phyloP scores from a whole-genome alignment of 768 basidiomycete species.

The Mycena latifolia region DNA sequence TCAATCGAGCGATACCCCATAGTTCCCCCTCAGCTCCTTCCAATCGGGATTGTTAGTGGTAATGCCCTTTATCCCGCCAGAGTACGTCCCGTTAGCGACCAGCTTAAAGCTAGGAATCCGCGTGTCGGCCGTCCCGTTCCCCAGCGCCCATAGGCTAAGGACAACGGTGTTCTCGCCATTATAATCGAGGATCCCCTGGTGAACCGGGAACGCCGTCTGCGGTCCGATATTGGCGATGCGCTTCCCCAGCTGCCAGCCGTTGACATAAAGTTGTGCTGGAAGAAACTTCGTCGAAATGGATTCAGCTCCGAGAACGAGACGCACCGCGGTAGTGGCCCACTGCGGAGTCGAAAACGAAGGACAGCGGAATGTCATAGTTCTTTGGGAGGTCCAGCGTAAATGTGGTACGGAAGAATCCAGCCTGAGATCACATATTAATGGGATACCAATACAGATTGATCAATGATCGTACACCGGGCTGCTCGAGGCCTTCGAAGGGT shows the following conservation, averaged over 20 bases:
- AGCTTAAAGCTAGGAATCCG: conserved; percentile 32
- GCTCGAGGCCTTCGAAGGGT: conserved; percentile 55
- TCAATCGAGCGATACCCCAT: conserved; percentile 16
- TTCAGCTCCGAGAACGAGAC: background rate
- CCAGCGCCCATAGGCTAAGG: conserved; percentile 33
- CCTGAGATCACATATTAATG: background rate
- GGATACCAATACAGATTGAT: background rate
- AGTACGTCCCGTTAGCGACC: conserved; percentile 29
- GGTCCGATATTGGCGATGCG: conserved; percentile 56
- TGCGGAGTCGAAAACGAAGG: conserved; percentile 62
- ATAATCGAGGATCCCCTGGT: conserved; percentile 28
- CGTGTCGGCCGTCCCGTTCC: conserved; percentile 24
- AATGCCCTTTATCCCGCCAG: conserved; percentile 14
- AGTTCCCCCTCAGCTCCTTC: conserved; percentile 26
- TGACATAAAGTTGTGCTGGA: conserved; percentile 58
- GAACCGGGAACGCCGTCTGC: conserved; percentile 36
- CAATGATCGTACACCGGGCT: conserved; percentile 51
- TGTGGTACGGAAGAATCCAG: conserved; percentile 71
- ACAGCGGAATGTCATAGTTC: conserved; percentile 61
- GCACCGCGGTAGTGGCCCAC: conserved; percentile 57
- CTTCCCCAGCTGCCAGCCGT: conserved; percentile 76
- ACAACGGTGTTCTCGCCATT: conserved; percentile 30
- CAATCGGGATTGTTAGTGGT: conserved; percentile 24
- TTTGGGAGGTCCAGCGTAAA: conserved; percentile 60
- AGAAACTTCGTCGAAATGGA: conserved; percentile 42